Conservation (phyloP, 2,329 filamentous ascomycete species). For the Claviceps cyperi region DNA sequence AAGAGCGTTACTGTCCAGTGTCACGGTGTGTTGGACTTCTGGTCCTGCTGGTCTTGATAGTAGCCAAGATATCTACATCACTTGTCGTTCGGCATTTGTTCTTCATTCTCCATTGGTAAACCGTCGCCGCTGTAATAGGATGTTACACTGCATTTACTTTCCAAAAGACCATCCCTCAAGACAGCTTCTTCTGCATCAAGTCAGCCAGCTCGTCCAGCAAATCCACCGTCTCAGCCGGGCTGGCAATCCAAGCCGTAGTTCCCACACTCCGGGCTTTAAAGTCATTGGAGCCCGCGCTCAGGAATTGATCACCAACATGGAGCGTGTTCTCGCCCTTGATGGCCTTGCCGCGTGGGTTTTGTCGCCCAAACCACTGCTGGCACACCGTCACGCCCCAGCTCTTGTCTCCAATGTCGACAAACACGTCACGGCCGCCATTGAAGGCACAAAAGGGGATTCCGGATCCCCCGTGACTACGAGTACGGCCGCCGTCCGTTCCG, state of each 20-base stretch:
- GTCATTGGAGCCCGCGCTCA: constrained; percentile 90
- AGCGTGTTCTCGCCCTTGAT: constrained; percentile 67
- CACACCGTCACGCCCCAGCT: constrained; percentile 88
- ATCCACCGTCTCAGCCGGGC: constrained; percentile 76
- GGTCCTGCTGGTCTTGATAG: no score
- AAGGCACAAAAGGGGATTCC: constrained; percentile 87
- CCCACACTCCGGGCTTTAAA: constrained; percentile 88
- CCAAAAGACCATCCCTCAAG: not conserved
- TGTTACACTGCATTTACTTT: no score
- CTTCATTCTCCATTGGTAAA: no score
- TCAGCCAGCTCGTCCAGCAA: constrained; percentile 69
- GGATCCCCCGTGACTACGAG: constrained; percentile 7
- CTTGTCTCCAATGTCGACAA: constrained; percentile 97
- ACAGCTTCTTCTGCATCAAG: constrained; percentile 24
- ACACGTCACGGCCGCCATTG: constrained; percentile 94
- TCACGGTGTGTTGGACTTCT: no score
- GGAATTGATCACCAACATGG: constrained; percentile 93
- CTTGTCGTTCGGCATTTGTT: no score
- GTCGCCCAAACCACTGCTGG: constrained; percentile 70
- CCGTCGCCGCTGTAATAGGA: no score
- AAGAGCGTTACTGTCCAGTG: no score
- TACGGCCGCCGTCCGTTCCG: no score
- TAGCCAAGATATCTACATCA: no score
- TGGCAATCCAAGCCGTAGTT: constrained; percentile 95
- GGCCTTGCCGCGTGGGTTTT: constrained; percentile 10